These are phyloP conservation scores for Grigorovia humatica DNA, from an alignment of 805 yeast genomes.

Conservation along the genomic window DNA sequence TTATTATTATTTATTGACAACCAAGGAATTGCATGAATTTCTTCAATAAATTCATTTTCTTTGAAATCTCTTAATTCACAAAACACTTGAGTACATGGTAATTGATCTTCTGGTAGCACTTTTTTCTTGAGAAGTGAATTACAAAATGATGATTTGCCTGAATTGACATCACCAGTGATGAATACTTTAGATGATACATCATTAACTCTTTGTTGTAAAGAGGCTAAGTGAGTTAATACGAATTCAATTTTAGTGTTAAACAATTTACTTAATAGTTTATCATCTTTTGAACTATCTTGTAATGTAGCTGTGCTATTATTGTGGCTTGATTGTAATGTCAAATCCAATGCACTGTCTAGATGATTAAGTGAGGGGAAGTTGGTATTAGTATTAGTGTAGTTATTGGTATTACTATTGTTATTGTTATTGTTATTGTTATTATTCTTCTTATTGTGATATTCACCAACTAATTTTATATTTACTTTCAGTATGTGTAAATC, in stretches of 20 bases:
- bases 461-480: constrained; percentile 20
- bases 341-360: not conserved
- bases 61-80: constrained; percentile 86
- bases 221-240: constrained; percentile 54
- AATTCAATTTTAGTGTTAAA: constrained; percentile 58
- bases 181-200: constrained; percentile 90
- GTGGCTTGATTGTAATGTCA: not conserved
- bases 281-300: not conserved
- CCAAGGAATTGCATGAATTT: constrained; percentile 78
- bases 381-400: too few relatives aligned
- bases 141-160: constrained; percentile 94
- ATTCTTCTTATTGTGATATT: constrained; percentile 4
- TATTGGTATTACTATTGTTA: not conserved
- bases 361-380: not conserved
- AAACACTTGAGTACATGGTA: constrained; percentile 93
- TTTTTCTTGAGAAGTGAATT: constrained; percentile 73
- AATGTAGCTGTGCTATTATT: not conserved
- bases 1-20: constrained; percentile 10
- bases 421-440: not conserved
- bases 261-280: constrained; percentile 46
- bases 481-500: constrained; percentile 16
- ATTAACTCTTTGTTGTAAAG: constrained; percentile 73
- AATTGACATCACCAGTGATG: constrained; percentile 92
- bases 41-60: constrained; percentile 67
- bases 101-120: constrained; percentile 89